These are phyloP conservation scores for Yarrowia keelungensis DNA, from an alignment of 805 yeast species.

Conservation along the genomic window DNA sequence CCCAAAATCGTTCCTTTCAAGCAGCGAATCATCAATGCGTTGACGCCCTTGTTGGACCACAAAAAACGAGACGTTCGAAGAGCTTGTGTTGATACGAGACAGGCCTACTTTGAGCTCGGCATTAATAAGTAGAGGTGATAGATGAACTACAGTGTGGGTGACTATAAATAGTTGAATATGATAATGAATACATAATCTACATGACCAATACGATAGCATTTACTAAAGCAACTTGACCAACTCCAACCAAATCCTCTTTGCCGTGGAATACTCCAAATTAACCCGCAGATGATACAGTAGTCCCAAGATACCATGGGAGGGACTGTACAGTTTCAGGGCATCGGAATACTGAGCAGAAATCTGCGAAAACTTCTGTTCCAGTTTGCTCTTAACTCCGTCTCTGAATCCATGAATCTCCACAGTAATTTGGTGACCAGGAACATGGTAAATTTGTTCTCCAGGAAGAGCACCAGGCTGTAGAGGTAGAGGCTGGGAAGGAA, in stretches of 20 bases:
- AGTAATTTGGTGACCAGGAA: conserved; percentile 6
- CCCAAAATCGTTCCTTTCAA: conserved; percentile 60
- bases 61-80: conserved; percentile 75
- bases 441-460: conserved; percentile 5
- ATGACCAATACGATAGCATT: not conserved
- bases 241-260: conserved; percentile 16
- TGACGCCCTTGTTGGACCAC: conserved; percentile 70
- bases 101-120: conserved; percentile 65
- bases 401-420: conserved; percentile 6
- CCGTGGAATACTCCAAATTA: conserved; percentile 5
- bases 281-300: conserved; percentile 21
- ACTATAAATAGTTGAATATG: no score
- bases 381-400: not conserved
- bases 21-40: conserved; percentile 55
- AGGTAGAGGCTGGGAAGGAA: not conserved
- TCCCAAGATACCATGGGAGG: conserved; percentile 2
- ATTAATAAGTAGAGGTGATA: conserved; percentile 41
- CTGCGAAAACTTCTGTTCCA: not conserved
- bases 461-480: conserved; percentile 1
- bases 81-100: conserved; percentile 80
- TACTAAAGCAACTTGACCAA: not conserved
- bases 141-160: no score
- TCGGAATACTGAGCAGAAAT: not conserved
- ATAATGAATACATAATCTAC: no score
- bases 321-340: conserved; percentile 17